Evolutionary conservation across 768 basidiomycete genomes (phyloP), one percentile per base, ranked within the genome.

Genomic region (Pleurotus cornucopiae): DNA sequence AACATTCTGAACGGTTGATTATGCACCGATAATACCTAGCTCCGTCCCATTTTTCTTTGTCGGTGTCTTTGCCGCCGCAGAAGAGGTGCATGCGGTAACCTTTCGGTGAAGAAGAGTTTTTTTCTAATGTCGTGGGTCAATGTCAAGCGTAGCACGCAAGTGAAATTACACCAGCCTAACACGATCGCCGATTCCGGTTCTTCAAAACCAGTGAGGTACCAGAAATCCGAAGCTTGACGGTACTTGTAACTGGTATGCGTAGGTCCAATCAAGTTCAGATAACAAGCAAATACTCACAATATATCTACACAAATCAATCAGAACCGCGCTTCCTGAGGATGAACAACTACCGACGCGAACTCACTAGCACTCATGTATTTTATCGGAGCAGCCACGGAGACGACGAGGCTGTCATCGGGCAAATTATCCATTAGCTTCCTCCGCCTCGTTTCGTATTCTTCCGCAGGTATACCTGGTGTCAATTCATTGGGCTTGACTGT

Each of bases 191-290:
- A 83, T 55, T 96, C 89, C 1, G 94, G 91, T 66, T 98, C 96
- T 56, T 93, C 84, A 64, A 97, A 97, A 9, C 97, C 97, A 0
- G 97, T 97, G 12, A 99, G 76, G 69, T 99, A 98, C 89, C 89
- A 93, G 67, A 95, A 91, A 70, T 96, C 88, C 38, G 91, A 93
- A 0, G 84, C 84, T 71, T 96, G 96, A 20, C 96, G 84, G 66
- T 91, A 97, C 68, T 94, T 94, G 78, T 98, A 97, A 69, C 95
- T 98, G 66, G 34, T 49, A 6, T 16, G 13, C 46, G 38, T 38
- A 49, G 30, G 30, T 34, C 11, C 30, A 34, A 34, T 11, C 30
- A 55, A 46, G 14, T 63, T 46, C 6, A 59, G 57, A 43, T 54
- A 20, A 59, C 37, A 18, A 16, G 56, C n/a, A 13, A 26, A 6